Base-by-base conservation (phyloP, 768 basidiomycete species). In the Tephrocybe sp. region DNA sequence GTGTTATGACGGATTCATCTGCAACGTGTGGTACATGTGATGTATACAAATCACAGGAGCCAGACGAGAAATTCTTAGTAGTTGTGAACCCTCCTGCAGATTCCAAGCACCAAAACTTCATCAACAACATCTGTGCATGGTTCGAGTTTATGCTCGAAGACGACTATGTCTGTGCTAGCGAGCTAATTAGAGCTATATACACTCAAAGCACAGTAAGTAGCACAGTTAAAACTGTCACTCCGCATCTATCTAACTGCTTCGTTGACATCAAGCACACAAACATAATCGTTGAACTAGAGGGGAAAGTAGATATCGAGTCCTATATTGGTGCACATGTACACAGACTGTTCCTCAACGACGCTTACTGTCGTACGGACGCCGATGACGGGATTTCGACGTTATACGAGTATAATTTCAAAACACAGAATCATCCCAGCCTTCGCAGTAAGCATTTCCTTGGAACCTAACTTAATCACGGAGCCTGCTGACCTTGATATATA, bases 141-240 rank as follows among this genome's bases (percentile, higher is more conserved):
- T 67, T 72, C 19, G 62, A 66, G 31, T 42, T 62, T n/a, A 71
- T 72, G 71, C 50, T 72, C 1, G 50, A 45, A 30, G 64, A 65
- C 1, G 57, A 64, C 4, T 63, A 66, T 52, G 57, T 63, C 3
- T 63, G 65, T 52, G 66, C 64, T 7, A 59, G 56, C 8, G 55
- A 62, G 5, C 57, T 57, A 2, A 60, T 62, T 13, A 57, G 57
- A 13, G 56, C 62, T 1, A 52, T 72, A 14, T 72, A 63, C 40
- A 63, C 63, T 33, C 68, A 68, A 44, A 55, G 56, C 36, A 70
- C 67, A 32, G 70, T 68, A 48, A 36, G 66, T 63, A 31, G 8
- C 9, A 31, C 16, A 10, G 13, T 22, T 13, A 12, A 20, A 13
- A 14, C 16, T 45, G 16, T 16, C 10, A 41, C 16, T n/a, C 30